phyloP scores from a whole-genome alignment of 169 alveolate species.

The Plasmodium inui region DNA sequence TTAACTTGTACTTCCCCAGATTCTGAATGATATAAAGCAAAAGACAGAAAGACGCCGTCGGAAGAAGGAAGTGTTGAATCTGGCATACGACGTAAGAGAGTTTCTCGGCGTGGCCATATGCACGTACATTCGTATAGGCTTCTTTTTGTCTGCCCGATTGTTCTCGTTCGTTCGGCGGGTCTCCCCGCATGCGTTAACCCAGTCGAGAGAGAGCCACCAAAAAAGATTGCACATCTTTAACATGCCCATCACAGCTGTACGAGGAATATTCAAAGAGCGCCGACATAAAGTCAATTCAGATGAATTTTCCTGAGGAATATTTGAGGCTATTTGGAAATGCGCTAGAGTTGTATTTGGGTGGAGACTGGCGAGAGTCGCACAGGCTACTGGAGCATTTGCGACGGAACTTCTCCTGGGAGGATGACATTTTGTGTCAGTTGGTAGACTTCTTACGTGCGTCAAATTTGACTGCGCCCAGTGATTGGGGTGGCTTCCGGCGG shows the following conservation, averaged over 20 bases:
- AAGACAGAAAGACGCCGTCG: slow-evolving; percentile 39
- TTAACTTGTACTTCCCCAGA: background rate
- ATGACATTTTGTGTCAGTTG: slow-evolving; percentile 76
- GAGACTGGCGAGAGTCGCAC: slow-evolving; percentile 88
- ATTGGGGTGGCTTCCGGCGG: slow-evolving; percentile 93
- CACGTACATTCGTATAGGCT: background rate
- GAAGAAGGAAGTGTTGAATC: slow-evolving; percentile 54
- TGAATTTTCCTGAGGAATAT: slow-evolving; percentile 85
- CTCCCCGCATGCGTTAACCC: background rate
- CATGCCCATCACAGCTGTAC: slow-evolving; percentile 15
- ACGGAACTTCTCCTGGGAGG: slow-evolving; percentile 88
- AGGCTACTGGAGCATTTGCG: slow-evolving; percentile 78
- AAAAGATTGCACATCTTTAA: background rate
- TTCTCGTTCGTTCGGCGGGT: background rate
- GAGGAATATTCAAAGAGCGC: slow-evolving; percentile 48
- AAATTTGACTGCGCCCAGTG: slow-evolving; percentile 84
- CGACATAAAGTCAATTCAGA: slow-evolving; percentile 82
- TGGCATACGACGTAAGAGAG: slow-evolving; percentile 16
- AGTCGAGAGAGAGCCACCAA: background rate
- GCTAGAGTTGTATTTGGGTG: slow-evolving; percentile 84
- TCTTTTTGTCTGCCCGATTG: background rate
- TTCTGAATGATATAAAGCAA: slow-evolving; percentile 48
- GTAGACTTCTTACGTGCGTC: slow-evolving; percentile 82
- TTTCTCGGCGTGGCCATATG: background rate
- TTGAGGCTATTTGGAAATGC: slow-evolving; percentile 83